Evolutionary conservation across 2,329 filamentous ascomycete genomes (phyloP).

Genomic region (Aspergillus phoenicis): DNA sequence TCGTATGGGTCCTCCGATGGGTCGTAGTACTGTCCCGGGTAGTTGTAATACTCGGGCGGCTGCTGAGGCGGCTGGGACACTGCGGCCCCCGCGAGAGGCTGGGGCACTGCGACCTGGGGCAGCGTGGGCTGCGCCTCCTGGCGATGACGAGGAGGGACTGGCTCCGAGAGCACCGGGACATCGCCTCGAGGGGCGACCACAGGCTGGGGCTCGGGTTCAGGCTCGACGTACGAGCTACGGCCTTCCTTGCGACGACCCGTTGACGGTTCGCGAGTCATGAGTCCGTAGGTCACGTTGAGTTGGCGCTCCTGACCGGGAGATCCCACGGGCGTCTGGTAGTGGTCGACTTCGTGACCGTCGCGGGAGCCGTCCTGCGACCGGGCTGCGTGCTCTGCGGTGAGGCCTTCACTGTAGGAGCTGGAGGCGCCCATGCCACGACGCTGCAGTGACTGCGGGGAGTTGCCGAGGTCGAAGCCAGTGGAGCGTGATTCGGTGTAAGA

Average conservation of each 20-base stretch:
- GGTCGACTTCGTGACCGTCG: slow-evolving; percentile 28
- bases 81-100: not conserved
- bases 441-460: slow-evolving; percentile 30
- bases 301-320: slow-evolving; percentile 28
- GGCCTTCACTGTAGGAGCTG: slow-evolving; percentile 35
- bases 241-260: slow-evolving; percentile 43
- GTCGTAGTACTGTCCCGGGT: slow-evolving; percentile 18
- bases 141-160: slow-evolving; percentile 25
- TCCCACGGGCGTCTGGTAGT: slow-evolving; percentile 32
- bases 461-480: slow-evolving; percentile 34
- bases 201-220: not conserved
- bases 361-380: slow-evolving; percentile 34
- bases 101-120: not conserved
- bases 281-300: slow-evolving; percentile 27
- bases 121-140: slow-evolving; percentile 11
- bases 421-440: slow-evolving; percentile 31
- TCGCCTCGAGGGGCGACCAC: slow-evolving; percentile 3
- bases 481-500: slow-evolving; percentile 24
- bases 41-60: slow-evolving; percentile 15
- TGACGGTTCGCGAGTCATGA: slow-evolving; percentile 42
- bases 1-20: slow-evolving; percentile 14
- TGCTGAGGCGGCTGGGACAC: not conserved
- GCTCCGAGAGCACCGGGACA: slow-evolving; percentile 31
- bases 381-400: slow-evolving; percentile 35
- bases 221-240: slow-evolving; percentile 19